phyloP scores from a whole-genome alignment of 73 alveolate species.

The Paramecium biaurelia region DNA sequence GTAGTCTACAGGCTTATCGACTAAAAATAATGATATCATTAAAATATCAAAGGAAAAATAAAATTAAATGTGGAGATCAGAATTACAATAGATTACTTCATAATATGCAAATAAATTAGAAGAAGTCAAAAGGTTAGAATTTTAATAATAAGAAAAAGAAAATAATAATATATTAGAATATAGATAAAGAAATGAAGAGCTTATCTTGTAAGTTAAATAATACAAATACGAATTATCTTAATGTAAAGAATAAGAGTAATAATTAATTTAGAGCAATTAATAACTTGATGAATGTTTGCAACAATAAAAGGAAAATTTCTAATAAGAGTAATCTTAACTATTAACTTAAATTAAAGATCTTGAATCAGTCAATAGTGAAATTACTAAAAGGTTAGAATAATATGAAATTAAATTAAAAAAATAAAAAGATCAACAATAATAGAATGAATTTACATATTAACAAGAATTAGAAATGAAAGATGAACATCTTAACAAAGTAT shows the following conservation, averaged over 20 bases:
- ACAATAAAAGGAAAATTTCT: not conserved
- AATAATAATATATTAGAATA: not conserved
- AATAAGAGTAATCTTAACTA: not conserved
- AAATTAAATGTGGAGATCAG: constrained; percentile 18
- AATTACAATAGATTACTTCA: not conserved
- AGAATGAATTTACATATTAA: not conserved
- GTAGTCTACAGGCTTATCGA: not conserved
- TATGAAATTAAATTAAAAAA: not conserved
- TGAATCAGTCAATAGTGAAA: constrained; percentile 37
- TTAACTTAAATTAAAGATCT: not conserved
- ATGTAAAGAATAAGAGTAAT: not conserved
- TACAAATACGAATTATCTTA: constrained; percentile 15
- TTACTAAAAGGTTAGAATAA: not conserved
- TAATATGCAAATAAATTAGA: constrained; percentile 39
- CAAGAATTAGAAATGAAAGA: not conserved
- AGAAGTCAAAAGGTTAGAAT: constrained; percentile 9
- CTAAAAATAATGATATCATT: not conserved
- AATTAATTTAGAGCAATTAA: not conserved
- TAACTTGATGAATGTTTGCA: not conserved
- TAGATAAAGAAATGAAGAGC: constrained; percentile 3
- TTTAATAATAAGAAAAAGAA: not conserved
- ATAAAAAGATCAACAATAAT: not conserved
- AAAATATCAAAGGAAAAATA: constrained; percentile 33
- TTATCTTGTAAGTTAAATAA: not conserved
- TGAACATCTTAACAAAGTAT: not conserved